Evolutionary conservation across 495 filamentous ascomycete genomes (phyloP).

Genomic region (Ramalina peruviana): DNA sequence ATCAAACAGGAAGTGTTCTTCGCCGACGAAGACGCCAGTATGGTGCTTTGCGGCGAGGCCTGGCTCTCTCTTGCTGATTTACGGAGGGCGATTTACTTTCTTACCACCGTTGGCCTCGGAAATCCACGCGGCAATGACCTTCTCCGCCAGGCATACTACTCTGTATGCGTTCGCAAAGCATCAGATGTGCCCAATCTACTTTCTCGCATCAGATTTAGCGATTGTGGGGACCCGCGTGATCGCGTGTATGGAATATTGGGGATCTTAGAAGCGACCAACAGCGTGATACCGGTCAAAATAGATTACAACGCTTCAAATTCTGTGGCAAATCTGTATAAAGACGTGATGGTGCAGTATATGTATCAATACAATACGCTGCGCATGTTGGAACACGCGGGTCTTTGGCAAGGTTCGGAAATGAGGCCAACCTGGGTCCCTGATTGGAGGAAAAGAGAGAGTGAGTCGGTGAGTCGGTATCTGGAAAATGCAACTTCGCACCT

Average conservation of each 20-base stretch:
- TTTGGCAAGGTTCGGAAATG: neutral
- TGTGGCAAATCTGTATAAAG: neutral
- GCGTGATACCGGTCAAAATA: neutral
- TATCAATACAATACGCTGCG: neutral
- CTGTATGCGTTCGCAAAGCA: neutral
- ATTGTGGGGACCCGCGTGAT: neutral
- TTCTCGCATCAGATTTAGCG: neutral
- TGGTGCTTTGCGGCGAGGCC: neutral
- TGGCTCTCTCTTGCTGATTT: neutral
- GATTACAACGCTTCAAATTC: neutral
- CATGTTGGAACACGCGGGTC: neutral
- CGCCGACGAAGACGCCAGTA: neutral
- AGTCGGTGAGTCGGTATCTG: neutral
- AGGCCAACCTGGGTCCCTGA: neutral
- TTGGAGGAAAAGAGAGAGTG: neutral
- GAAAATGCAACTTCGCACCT: neutral
- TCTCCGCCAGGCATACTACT: neutral
- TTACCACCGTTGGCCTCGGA: neutral
- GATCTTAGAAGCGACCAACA: neutral
- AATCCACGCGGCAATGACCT: neutral
- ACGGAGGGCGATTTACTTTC: neutral
- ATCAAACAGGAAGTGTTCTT: neutral
- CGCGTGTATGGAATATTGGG: neutral
- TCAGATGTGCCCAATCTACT: neutral
- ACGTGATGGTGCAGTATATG: neutral